Evolutionary conservation across 176 grass and related monocot species (phyloP).

Genomic region (Aegilops sharonensis): DNA sequence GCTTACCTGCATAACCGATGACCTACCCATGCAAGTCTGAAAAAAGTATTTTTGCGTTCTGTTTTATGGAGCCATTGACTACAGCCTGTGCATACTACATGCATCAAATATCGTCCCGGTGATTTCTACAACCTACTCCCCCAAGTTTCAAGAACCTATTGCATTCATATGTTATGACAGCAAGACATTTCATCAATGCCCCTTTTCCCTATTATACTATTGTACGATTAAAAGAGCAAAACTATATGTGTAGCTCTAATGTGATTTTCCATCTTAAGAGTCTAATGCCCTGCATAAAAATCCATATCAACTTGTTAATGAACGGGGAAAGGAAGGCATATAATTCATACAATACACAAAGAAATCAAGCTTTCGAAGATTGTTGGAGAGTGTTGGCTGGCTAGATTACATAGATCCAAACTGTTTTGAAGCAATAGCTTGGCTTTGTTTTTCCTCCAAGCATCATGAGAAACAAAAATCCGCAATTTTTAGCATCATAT

Average conservation of each 20-base stretch:
- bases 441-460: not conserved
- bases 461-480: conserved; percentile 2
- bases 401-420: conserved; percentile 1
- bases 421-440: conserved; percentile 15
- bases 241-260: not conserved
- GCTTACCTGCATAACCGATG: not conserved
- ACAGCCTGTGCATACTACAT: not conserved
- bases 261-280: not conserved
- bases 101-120: not conserved
- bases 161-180: not conserved
- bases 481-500: not conserved
- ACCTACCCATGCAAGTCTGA: not conserved
- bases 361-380: not conserved
- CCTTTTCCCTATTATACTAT: not conserved
- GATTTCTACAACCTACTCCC: not conserved
- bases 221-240: not conserved
- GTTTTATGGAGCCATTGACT: not conserved
- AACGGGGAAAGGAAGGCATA: not conserved
- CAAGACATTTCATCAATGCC: not conserved
- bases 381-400: not conserved
- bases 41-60: not conserved
- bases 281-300: not conserved
- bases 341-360: not conserved
- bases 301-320: not conserved
- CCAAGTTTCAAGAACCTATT: no score